Percentiles rank a stretch among this genome's conserved stretches.
Evolutionary conservation across 192 early-diverging fungal genomes (phyloP).

Genomic region (Podila minutissima): DNA sequence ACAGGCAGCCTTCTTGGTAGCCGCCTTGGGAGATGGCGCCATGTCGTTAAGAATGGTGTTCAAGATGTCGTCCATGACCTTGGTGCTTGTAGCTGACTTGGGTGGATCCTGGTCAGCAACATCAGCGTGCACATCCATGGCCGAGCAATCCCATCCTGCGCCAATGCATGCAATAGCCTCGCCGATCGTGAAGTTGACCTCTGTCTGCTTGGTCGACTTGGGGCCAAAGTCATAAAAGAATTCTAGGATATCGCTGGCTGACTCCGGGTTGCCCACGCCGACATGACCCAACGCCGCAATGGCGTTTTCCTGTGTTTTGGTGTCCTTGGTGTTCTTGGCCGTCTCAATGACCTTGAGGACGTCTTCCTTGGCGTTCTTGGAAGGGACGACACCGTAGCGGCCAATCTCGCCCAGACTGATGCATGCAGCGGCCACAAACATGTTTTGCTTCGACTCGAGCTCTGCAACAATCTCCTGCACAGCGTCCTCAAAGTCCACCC

Average conservation of each 20-base stretch:
- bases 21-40: slow-evolving; percentile 59
- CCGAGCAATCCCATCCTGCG: slow-evolving; percentile 72
- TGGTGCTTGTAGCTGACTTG: slow-evolving; percentile 7
- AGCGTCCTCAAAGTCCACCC: slow-evolving; percentile 24
- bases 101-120: slow-evolving; percentile 60
- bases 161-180: slow-evolving; percentile 76
- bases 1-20: slow-evolving; percentile 72
- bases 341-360: slow-evolving; percentile 61
- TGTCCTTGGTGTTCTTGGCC: slow-evolving; percentile 71
- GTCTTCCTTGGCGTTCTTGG: slow-evolving; percentile 12
- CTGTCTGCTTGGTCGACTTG: slow-evolving; percentile 77
- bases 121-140: slow-evolving; percentile 78
- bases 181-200: slow-evolving; percentile 87
- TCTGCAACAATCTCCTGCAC: slow-evolving; percentile 55
- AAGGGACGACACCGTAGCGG: slow-evolving; percentile 61
- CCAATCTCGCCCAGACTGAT: slow-evolving; percentile 79
- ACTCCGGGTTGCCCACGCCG: slow-evolving; percentile 52
- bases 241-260: slow-evolving; percentile 42
- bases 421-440: slow-evolving; percentile 69
- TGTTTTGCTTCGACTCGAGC: slow-evolving; percentile 62
- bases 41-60: slow-evolving; percentile 65
- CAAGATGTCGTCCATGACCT: slow-evolving; percentile 57
- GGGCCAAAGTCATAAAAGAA: slow-evolving; percentile 67
- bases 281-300: slow-evolving; percentile 76
- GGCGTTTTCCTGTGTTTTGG: slow-evolving; percentile 82